Percentiles rank a stretch among this genome's conserved stretches.
Evolutionary conservation across 306 rosid species (phyloP).

Genomic region (Hippophae gyantsensis): DNA sequence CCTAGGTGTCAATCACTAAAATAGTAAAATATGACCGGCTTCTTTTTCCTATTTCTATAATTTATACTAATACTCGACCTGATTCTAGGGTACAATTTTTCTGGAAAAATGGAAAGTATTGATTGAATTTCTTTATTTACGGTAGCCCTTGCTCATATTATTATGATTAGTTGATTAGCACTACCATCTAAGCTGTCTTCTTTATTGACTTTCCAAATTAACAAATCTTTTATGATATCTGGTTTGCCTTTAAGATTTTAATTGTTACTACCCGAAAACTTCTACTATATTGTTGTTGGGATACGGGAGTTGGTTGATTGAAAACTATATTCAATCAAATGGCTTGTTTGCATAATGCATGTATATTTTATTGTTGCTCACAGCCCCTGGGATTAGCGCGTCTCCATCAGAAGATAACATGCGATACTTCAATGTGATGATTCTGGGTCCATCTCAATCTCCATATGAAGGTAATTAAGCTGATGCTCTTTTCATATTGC

Average conservation of each 20-base stretch:
- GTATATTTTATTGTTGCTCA: neutral
- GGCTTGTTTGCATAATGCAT: neutral
- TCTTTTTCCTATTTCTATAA: too few relatives aligned
- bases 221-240: too few relatives aligned
- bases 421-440: slow-evolving; percentile 33
- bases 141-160: neutral
- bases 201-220: neutral
- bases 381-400: slow-evolving; percentile 34
- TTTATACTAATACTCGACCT: too few relatives aligned
- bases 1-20: too few relatives aligned
- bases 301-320: neutral
- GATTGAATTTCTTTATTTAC: too few relatives aligned
- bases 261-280: neutral
- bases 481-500: neutral
- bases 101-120: too few relatives aligned
- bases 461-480: slow-evolving; percentile 23
- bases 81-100: too few relatives aligned
- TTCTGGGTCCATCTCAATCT: slow-evolving; percentile 33
- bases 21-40: too few relatives aligned
- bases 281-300: neutral
- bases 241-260: neutral
- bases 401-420: slow-evolving; percentile 32
- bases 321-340: neutral
- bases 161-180: neutral
- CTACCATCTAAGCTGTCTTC: neutral